phyloP scores from a whole-genome alignment of 495 filamentous ascomycete genomes.

The Penicillium pancosmium region DNA sequence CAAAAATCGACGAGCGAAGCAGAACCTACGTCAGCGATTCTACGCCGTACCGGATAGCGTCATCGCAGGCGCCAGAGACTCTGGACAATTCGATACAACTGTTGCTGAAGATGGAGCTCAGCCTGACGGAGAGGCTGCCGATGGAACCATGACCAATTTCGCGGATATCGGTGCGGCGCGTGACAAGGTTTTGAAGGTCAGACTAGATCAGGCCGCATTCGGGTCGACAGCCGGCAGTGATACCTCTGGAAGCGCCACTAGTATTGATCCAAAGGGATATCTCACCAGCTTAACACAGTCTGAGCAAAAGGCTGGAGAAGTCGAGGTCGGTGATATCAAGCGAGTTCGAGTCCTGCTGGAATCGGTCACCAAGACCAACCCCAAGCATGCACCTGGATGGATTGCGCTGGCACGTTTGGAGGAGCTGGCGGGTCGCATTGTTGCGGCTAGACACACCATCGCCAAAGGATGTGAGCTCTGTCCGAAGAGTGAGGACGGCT shows the following conservation, averaged over 20 bases:
- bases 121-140: conserved; percentile 53
- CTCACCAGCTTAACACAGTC: conserved; percentile 84
- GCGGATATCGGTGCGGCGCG: conserved; percentile 95
- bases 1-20: conserved; percentile 81
- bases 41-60: conserved; percentile 98
- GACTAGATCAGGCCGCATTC: conserved; percentile 84
- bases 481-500: conserved; percentile 91
- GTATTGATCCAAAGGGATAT: conserved; percentile 94
- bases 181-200: conserved; percentile 89
- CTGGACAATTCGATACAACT: conserved; percentile 79
- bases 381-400: conserved; percentile 94
- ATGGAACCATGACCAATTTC: conserved; percentile 96
- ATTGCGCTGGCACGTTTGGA: conserved; percentile 93
- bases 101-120: conserved; percentile 74
- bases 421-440: conserved; percentile 86
- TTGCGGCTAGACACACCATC: conserved; percentile 82
- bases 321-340: conserved; percentile 92
- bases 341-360: conserved; percentile 91
- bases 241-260: conserved; percentile 76
- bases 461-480: conserved; percentile 84
- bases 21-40: conserved; percentile 80
- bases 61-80: conserved; percentile 79
- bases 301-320: conserved; percentile 74
- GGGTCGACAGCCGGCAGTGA: conserved; percentile 67
- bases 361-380: conserved; percentile 94